These are phyloP conservation scores for Dendrobium huoshanense DNA, from an alignment of 106 monocot species.

Conservation along the genomic window DNA sequence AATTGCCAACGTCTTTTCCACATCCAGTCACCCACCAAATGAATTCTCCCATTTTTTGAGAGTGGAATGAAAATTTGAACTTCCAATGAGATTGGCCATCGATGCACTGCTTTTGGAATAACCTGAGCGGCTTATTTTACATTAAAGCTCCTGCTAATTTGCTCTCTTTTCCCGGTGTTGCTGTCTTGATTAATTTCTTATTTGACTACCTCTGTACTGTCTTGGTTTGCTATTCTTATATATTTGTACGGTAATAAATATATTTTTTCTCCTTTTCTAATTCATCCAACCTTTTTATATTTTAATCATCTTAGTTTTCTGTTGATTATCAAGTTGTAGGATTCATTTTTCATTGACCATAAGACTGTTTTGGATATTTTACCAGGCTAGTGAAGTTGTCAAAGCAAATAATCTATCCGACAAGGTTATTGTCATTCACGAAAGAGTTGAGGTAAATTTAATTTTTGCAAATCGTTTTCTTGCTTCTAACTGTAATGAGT, in stretches of 20 bases:
- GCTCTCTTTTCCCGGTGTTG: not conserved
- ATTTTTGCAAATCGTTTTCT: not conserved
- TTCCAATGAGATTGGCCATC: not conserved
- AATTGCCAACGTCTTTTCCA: not conserved
- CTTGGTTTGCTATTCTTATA: not conserved
- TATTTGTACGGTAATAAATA: not conserved
- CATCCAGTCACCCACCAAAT: not conserved
- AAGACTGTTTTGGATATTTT: not conserved
- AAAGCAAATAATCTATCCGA: conserved; percentile 82
- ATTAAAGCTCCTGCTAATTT: not conserved
- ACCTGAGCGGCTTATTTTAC: not conserved
- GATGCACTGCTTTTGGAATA: not conserved
- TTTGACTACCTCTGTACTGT: not conserved
- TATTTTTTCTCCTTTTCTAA: not conserved
- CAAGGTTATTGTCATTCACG: conserved; percentile 82
- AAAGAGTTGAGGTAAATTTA: conserved; percentile 72
- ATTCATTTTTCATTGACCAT: not conserved
- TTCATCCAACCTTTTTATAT: not conserved
- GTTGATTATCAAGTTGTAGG: not conserved
- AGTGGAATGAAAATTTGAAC: not conserved
- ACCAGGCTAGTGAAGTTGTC: conserved; percentile 81
- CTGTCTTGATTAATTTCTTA: not conserved
- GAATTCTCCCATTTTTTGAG: not conserved
- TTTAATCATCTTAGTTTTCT: not conserved
- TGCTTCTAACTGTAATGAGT: not conserved